phyloP scores from a whole-genome alignment of 306 rosid genomes.

The Dalbergia cultrata region DNA sequence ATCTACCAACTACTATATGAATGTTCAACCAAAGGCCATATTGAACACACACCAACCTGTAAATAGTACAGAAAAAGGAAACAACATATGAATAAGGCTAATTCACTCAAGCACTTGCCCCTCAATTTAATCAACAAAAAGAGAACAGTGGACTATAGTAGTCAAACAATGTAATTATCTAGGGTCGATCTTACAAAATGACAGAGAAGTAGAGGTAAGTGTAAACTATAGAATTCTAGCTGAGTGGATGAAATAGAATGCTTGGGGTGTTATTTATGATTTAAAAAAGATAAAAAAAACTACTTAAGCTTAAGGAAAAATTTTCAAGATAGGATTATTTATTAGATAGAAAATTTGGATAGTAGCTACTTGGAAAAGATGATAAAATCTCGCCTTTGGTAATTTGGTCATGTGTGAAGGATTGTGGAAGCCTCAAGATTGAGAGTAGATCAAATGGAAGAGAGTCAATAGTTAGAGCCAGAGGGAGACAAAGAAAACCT shows the following conservation, averaged over 20 bases:
- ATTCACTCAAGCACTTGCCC: neutral
- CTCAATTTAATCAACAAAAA: neutral
- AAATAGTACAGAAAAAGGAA: neutral
- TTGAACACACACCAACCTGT: neutral
- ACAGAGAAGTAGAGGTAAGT: neutral
- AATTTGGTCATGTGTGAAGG: neutral
- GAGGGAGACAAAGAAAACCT: neutral
- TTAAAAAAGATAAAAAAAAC: too few relatives aligned
- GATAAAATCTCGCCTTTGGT: too few relatives aligned
- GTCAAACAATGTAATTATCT: neutral
- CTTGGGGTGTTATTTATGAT: neutral
- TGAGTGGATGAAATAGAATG: neutral
- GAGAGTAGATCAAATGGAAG: neutral
- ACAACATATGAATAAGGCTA: neutral
- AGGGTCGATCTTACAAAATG: neutral
- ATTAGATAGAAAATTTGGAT: too few relatives aligned
- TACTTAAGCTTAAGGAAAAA: too few relatives aligned
- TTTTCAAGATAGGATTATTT: neutral
- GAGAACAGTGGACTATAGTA: neutral
- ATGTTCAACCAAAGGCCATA: neutral
- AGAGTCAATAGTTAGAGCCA: neutral
- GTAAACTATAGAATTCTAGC: neutral
- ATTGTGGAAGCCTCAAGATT: neutral
- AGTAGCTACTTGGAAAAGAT: neutral
- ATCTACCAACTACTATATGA: neutral